phyloP scores from a whole-genome alignment of 306 rosid species.

The Rubus idaeus region DNA sequence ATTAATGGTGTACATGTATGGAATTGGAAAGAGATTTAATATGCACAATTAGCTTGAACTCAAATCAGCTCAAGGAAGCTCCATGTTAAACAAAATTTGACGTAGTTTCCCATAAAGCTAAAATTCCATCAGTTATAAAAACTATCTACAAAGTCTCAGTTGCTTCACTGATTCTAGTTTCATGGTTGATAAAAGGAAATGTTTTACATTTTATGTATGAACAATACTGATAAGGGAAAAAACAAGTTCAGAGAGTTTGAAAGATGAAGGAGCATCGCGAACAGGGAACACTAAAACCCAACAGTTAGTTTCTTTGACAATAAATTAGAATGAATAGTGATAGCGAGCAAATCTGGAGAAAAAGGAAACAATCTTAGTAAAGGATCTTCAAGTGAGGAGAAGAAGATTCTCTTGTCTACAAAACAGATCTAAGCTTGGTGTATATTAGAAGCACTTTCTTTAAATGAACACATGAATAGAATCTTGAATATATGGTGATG shows the following conservation, averaged over 20 bases:
- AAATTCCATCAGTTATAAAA: not conserved
- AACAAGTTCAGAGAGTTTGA: not conserved
- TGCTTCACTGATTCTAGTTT: not conserved
- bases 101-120: not conserved
- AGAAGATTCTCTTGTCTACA: not conserved
- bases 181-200: not conserved
- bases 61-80: not conserved
- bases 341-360: not conserved
- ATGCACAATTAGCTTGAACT: not conserved
- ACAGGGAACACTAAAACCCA: not conserved
- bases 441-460: not conserved
- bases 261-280: not conserved
- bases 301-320: not conserved
- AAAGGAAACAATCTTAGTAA: not conserved
- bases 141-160: not conserved
- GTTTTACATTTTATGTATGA: not conserved
- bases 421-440: not conserved
- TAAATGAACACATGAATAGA: not conserved
- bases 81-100: not conserved
- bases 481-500: not conserved
- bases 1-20: not conserved
- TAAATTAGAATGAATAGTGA: not conserved
- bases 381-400: not conserved
- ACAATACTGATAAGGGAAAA: not conserved
- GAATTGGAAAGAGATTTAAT: not conserved